These are phyloP conservation scores for Ogataea populi-albae DNA, from an alignment of 805 yeast species.

Conservation along the genomic window DNA sequence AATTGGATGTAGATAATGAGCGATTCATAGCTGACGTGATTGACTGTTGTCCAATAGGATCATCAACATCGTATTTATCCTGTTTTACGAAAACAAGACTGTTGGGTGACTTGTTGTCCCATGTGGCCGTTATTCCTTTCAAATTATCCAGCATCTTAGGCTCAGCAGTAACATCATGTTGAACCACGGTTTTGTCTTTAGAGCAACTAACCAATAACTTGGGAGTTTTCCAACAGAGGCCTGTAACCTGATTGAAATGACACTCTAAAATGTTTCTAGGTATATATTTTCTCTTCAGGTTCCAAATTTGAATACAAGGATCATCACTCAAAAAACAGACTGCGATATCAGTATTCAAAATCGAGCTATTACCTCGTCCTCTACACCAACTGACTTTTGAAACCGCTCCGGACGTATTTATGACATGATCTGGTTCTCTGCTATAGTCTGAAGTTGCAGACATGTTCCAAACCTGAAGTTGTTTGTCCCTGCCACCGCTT, in stretches of 20 bases:
- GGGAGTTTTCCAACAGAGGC: conserved; percentile 53
- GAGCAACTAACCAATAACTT: conserved; percentile 47
- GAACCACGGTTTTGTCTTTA: conserved; percentile 46
- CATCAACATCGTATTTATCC: conserved; percentile 41
- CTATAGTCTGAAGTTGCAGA: conserved; percentile 34
- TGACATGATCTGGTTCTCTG: conserved; percentile 62
- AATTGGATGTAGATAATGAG: conserved; percentile 6
- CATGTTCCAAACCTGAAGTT: conserved; percentile 74
- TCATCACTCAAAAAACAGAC: conserved; percentile 73
- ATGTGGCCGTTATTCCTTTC: conserved; percentile 49
- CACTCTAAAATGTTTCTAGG: conserved; percentile 56
- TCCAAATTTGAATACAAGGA: conserved; percentile 66
- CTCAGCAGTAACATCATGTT: conserved; percentile 45
- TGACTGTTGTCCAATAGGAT: conserved; percentile 7
- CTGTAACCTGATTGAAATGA: conserved; percentile 52
- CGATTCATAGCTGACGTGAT: conserved; percentile 12
- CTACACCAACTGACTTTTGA: conserved; percentile 71
- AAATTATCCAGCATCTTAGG: conserved; percentile 48
- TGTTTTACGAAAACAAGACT: conserved; percentile 54
- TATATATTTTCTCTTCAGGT: conserved; percentile 64
- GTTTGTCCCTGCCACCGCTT: conserved; percentile 92
- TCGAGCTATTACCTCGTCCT: conserved; percentile 35
- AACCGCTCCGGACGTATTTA: conserved; percentile 75
- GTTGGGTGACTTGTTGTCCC: conserved; percentile 49
- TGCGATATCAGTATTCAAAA: conserved; percentile 66